A percentile compares a stretch with the other conserved stretches of the same genome.
These are phyloP conservation scores for Colletotrichum sidae DNA, from an alignment of 2,329 filamentous ascomycete species.

Conservation along the genomic window DNA sequence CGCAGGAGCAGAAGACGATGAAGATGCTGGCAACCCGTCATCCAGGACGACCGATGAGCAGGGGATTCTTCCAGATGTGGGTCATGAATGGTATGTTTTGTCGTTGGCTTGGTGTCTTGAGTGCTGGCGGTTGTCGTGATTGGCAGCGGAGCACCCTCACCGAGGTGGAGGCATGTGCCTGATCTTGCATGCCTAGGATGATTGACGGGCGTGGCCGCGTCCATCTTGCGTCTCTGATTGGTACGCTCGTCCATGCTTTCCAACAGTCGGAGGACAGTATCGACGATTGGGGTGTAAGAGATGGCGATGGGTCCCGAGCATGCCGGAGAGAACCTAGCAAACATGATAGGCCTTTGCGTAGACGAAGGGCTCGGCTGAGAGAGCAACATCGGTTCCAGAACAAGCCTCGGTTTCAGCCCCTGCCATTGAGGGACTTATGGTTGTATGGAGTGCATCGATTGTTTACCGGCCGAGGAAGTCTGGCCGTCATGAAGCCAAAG, in stretches of 20 bases:
- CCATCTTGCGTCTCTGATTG: conserved; percentile 1
- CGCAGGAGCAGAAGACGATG: too few species aligned
- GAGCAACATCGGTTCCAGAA: conserved; percentile 14
- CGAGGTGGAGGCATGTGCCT: conserved; percentile 35
- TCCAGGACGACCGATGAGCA: not conserved
- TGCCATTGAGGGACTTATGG: conserved; percentile 14
- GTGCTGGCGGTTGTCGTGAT: conserved; percentile 8
- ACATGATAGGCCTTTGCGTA: too few species aligned
- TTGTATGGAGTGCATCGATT: too few species aligned
- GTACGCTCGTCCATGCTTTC: not conserved
- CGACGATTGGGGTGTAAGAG: conserved; percentile 1
- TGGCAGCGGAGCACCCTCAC: conserved; percentile 22
- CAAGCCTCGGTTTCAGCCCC: conserved; percentile 28
- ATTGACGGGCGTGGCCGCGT: not conserved
- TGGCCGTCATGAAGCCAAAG: conserved; percentile 1
- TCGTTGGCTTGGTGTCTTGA: conserved; percentile 11
- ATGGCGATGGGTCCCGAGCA: conserved; percentile 13
- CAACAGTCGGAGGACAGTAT: not conserved
- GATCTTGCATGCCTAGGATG: conserved; percentile 31
- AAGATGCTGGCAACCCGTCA: not conserved
- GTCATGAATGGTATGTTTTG: conserved; percentile 8
- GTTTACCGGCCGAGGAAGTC: too few species aligned
- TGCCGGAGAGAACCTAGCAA: conserved; percentile 1
- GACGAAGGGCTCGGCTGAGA: not conserved
- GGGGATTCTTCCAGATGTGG: not conserved